Evolutionary conservation across 768 basidiomycete species (phyloP).

Genomic region (Rhizopogon vulgaris): DNA sequence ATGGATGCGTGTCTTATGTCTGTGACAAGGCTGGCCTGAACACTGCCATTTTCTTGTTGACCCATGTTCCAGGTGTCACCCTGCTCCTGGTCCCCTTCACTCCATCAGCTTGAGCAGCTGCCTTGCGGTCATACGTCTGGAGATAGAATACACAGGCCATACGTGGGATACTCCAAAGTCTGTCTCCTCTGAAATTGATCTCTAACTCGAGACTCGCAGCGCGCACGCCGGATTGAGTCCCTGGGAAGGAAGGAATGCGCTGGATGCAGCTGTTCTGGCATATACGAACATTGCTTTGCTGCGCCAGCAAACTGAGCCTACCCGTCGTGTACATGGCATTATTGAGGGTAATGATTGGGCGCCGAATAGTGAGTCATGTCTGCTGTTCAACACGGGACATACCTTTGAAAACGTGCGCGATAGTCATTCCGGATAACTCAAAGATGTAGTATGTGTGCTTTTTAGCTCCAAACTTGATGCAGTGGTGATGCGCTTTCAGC

Average conservation of each 20-base stretch:
- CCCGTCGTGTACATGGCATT: slow-evolving; percentile 74
- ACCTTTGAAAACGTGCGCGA: not conserved
- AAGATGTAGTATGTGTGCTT: slow-evolving; percentile 50
- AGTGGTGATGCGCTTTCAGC: slow-evolving; percentile 23
- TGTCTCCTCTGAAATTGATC: not conserved
- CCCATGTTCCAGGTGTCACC: slow-evolving; percentile 57
- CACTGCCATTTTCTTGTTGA: not conserved
- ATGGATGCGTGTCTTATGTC: slow-evolving; percentile 79
- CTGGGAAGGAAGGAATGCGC: slow-evolving; percentile 79
- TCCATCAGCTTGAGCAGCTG: slow-evolving; percentile 60
- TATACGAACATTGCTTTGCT: slow-evolving; percentile 76
- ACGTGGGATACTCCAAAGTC: slow-evolving; percentile 39
- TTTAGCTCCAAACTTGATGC: not conserved
- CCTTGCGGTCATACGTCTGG: slow-evolving; percentile 55
- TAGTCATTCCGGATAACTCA: slow-evolving; percentile 81
- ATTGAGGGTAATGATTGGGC: slow-evolving; percentile 74
- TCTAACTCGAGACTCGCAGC: slow-evolving; percentile 26
- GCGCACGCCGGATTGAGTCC: slow-evolving; percentile 77
- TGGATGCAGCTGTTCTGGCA: slow-evolving; percentile 84
- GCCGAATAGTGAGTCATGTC: slow-evolving; percentile 50
- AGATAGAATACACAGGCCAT: slow-evolving; percentile 66
- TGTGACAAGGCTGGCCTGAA: slow-evolving; percentile 6
- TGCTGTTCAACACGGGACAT: not conserved
- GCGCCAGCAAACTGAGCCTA: slow-evolving; percentile 76
- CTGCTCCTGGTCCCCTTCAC: slow-evolving; percentile 68